Evolutionary conservation across 2,329 filamentous ascomycete genomes (phyloP).

Genomic region (Furcasterigmium sp.): DNA sequence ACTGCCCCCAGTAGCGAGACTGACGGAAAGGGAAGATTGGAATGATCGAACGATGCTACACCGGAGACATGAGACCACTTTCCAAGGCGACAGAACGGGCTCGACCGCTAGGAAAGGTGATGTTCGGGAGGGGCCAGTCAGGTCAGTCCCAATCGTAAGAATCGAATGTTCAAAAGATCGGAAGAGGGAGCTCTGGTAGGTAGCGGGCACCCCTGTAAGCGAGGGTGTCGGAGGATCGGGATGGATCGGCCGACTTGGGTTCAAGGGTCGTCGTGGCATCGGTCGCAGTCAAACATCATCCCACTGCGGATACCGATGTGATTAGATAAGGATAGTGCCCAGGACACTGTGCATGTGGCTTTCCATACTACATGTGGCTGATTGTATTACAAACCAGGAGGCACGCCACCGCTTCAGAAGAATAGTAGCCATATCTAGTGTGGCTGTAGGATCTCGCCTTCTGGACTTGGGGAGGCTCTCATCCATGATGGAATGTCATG

Average conservation of each 20-base stretch:
- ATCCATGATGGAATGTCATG: too few species aligned
- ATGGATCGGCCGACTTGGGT: background rate
- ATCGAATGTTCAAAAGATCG: constrained; percentile 4
- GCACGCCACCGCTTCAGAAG: too few species aligned
- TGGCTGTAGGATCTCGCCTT: too few species aligned
- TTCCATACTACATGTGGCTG: too few species aligned
- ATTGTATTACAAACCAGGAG: too few species aligned
- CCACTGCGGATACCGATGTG: too few species aligned
- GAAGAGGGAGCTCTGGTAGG: background rate
- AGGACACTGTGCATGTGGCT: too few species aligned
- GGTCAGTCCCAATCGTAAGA: constrained; percentile 2
- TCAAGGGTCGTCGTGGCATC: too few species aligned
- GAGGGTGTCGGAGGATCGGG: constrained; percentile 2
- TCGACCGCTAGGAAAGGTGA: background rate
- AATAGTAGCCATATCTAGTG: too few species aligned
- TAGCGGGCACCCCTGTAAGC: background rate
- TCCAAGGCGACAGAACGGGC: background rate
- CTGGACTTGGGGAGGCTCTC: too few species aligned
- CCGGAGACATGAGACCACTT: constrained; percentile 4
- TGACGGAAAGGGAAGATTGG: background rate
- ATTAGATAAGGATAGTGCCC: too few species aligned
- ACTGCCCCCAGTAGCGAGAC: background rate
- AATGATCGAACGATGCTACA: constrained; percentile 1
- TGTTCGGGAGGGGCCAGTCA: constrained; percentile 2
- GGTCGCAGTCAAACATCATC: too few species aligned